Evolutionary conservation across 306 rosid genomes (phyloP).

Genomic region (Myrica gale): DNA sequence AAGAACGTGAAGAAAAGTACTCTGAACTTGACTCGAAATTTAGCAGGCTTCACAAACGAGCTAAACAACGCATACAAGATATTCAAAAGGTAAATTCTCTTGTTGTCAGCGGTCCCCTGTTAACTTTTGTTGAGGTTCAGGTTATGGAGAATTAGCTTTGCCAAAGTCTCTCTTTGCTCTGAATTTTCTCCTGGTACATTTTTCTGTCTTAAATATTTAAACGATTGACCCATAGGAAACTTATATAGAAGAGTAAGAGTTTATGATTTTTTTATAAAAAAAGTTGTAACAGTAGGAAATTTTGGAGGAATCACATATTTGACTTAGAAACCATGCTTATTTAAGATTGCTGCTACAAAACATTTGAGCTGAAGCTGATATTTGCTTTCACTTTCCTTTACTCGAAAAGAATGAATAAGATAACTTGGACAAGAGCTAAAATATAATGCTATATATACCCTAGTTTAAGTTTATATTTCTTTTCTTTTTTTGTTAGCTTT

Average conservation of each 20-base stretch:
- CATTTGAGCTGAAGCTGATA: background rate
- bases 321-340: background rate
- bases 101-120: background rate
- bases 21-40: conserved; percentile 87
- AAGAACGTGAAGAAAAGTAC: conserved; percentile 91
- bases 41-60: conserved; percentile 92
- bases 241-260: background rate
- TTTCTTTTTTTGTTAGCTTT: background rate
- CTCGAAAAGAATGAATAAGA: background rate
- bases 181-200: background rate
- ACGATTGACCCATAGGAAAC: background rate
- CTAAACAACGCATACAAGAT: conserved; percentile 98
- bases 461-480: background rate
- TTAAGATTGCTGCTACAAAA: background rate
- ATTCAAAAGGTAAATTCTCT: conserved; percentile 68
- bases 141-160: background rate
- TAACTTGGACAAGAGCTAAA: background rate
- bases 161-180: background rate
- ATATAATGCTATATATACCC: background rate
- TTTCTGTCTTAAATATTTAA: background rate
- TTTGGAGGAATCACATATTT: background rate
- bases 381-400: background rate
- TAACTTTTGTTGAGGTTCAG: background rate
- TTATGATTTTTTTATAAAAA: background rate
- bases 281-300: background rate